Conservation (phyloP, 1,284 basidiomycete species). For the Ustilago bromivora region DNA sequence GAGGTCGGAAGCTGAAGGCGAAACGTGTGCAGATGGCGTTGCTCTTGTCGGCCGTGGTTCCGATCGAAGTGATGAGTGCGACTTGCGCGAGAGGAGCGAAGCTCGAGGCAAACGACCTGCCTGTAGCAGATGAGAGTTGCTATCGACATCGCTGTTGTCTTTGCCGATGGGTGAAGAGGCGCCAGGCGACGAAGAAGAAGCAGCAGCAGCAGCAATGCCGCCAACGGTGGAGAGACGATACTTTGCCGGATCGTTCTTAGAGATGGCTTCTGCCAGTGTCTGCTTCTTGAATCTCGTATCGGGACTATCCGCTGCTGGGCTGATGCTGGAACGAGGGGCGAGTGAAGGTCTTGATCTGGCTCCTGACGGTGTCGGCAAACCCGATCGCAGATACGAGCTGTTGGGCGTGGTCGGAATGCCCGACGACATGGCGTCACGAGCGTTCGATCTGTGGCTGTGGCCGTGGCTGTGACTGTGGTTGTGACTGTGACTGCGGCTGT, state of each 20-base stretch:
- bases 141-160: conserved; percentile 26
- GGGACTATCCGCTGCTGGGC: conserved; percentile 44
- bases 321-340: conserved; percentile 19
- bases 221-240: conserved; percentile 30
- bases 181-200: conserved; percentile 16
- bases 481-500: neutral
- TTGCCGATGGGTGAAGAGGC: conserved; percentile 15
- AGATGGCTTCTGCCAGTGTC: conserved; percentile 52
- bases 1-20: conserved; percentile 32
- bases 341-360: conserved; percentile 21
- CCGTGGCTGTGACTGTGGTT: no score
- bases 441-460: neutral
- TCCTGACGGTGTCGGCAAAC: conserved; percentile 45
- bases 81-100: conserved; percentile 39
- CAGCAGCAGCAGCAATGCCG: conserved; percentile 3
- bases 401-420: conserved; percentile 52
- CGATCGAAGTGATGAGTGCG: conserved; percentile 33
- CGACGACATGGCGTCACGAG: conserved; percentile 31
- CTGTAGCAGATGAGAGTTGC: conserved; percentile 40
- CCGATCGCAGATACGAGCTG: conserved; percentile 44
- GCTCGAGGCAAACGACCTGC: conserved; percentile 40
- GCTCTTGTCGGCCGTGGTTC: conserved; percentile 36
- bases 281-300: conserved; percentile 50
- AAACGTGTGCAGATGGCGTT: conserved; percentile 16
- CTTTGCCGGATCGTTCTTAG: conserved; percentile 51